These are phyloP conservation scores for Multifurca ochricompacta DNA, from an alignment of 768 basidiomycete genomes.

Conservation along the genomic window DNA sequence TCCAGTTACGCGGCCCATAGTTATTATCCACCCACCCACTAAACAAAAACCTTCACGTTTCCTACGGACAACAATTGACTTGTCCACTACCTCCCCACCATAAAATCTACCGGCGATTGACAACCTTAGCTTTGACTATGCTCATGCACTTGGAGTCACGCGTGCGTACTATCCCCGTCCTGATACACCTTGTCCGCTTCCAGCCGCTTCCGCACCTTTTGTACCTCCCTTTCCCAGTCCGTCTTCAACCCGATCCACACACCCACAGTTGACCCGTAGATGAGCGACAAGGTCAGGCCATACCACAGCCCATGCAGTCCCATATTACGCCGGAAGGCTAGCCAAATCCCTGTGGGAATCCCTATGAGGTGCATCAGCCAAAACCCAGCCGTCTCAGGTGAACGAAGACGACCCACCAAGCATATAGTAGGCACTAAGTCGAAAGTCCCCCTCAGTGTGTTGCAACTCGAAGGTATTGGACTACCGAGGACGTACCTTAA, in stretches of 20 bases:
- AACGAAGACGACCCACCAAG: slow-evolving; percentile 37
- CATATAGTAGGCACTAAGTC: slow-evolving; percentile 61
- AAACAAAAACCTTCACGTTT: too few relatives aligned
- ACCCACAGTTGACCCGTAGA: slow-evolving; percentile 49
- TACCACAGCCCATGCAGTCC: slow-evolving; percentile 77
- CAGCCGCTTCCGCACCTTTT: slow-evolving; percentile 49
- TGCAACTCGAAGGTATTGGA: background rate
- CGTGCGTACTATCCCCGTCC: background rate
- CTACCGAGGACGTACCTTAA: slow-evolving; percentile 41
- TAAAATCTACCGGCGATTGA: background rate
- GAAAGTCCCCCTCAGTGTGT: slow-evolving; percentile 8
- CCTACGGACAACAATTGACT: too few relatives aligned
- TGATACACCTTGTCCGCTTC: slow-evolving; percentile 22
- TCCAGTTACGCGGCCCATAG: too few relatives aligned
- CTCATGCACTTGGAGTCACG: background rate
- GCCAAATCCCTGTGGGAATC: slow-evolving; percentile 74
- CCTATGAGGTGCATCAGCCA: slow-evolving; percentile 31
- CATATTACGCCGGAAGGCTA: slow-evolving; percentile 54
- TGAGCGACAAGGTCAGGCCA: slow-evolving; percentile 63
- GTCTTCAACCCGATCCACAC: slow-evolving; percentile 46
- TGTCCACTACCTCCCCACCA: background rate
- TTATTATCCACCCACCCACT: too few relatives aligned
- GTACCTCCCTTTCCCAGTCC: slow-evolving; percentile 64
- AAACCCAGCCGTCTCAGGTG: background rate
- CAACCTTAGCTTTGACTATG: background rate